Evolutionary conservation across 495 filamentous ascomycete genomes (phyloP).

Genomic region (Evansstolkia leycettana): DNA sequence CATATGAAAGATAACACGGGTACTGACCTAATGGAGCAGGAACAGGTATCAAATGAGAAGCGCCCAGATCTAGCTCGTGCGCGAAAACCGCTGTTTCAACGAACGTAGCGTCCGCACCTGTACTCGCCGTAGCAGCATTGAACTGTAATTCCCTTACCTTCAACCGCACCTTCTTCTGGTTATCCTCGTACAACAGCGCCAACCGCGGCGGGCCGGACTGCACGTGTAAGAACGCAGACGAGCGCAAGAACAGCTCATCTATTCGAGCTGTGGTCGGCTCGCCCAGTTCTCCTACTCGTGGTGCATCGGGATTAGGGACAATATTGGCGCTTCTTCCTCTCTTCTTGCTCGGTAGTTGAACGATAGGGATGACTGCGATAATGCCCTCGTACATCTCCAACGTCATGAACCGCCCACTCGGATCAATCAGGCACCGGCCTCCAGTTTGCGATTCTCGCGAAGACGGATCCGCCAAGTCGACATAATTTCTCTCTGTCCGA

Average conservation of each 20-base stretch:
- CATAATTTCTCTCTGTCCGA: constrained; percentile 54
- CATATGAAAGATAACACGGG: no score
- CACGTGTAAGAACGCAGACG: constrained; percentile 68
- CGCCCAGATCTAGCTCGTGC: constrained; percentile 58
- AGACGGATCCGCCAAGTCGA: constrained; percentile 65
- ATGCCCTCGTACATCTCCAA: constrained; percentile 85
- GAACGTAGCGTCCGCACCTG: constrained; percentile 38
- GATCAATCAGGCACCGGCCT: constrained; percentile 72
- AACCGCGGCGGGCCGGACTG: constrained; percentile 59
- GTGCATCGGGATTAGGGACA: constrained; percentile 16
- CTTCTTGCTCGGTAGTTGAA: constrained; percentile 51
- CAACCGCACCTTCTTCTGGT: constrained; percentile 47
- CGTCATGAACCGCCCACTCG: constrained; percentile 66
- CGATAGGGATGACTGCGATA: constrained; percentile 60
- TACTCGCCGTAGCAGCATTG: constrained; percentile 28
- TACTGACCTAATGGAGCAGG: constrained; percentile 47
- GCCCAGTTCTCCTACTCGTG: constrained; percentile 46
- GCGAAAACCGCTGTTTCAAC: constrained; percentile 34
- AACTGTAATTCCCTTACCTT: constrained; percentile 46
- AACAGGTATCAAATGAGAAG: constrained; percentile 76
- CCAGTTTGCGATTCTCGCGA: constrained; percentile 66
- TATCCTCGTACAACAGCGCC: constrained; percentile 74
- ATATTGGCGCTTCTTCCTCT: constrained; percentile 26
- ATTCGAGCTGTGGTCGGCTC: constrained; percentile 63
- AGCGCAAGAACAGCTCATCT: constrained; percentile 75